A percentile compares a stretch with the other conserved stretches of the same genome.
phyloP scores from a whole-genome alignment of 306 rosid genomes.

The Begonia loranthoides region DNA sequence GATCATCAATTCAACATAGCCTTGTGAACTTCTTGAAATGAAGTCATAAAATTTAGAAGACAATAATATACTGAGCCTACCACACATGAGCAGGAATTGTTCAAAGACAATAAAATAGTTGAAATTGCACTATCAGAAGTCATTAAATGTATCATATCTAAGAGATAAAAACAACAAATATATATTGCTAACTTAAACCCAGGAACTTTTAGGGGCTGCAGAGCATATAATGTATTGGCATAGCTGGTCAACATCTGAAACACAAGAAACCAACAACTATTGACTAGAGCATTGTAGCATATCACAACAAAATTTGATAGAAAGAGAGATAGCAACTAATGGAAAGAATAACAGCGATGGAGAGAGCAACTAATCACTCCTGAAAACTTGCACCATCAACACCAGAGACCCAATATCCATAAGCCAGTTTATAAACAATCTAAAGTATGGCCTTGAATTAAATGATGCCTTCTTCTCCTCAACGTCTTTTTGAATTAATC shows the following conservation, averaged over 20 bases:
- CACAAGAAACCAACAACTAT: conserved; percentile 6
- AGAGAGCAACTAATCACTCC: conserved; percentile 21
- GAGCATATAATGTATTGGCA: conserved; percentile 79
- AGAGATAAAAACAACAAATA: too few species aligned
- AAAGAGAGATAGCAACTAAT: neutral
- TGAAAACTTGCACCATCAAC: conserved; percentile 82
- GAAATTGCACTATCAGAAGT: neutral
- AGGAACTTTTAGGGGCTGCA: conserved; percentile 92
- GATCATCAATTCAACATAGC: too few species aligned
- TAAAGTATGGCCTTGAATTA: too few species aligned
- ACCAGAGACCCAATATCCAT: too few species aligned
- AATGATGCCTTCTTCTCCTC: too few species aligned
- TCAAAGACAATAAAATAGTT: neutral
- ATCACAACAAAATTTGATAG: neutral
- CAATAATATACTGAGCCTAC: too few species aligned
- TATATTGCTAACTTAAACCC: too few species aligned
- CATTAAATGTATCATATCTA: too few species aligned
- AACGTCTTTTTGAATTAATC: too few species aligned
- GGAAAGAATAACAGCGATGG: neutral
- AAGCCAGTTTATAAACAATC: too few species aligned
- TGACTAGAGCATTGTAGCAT: neutral
- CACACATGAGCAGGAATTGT: neutral
- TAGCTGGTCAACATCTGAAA: conserved; percentile 72
- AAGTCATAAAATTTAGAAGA: too few species aligned
- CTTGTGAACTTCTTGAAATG: too few species aligned